These are phyloP conservation scores for Crithidia sp. DNA, from an alignment of 208 protist species.

Conservation along the genomic window DNA sequence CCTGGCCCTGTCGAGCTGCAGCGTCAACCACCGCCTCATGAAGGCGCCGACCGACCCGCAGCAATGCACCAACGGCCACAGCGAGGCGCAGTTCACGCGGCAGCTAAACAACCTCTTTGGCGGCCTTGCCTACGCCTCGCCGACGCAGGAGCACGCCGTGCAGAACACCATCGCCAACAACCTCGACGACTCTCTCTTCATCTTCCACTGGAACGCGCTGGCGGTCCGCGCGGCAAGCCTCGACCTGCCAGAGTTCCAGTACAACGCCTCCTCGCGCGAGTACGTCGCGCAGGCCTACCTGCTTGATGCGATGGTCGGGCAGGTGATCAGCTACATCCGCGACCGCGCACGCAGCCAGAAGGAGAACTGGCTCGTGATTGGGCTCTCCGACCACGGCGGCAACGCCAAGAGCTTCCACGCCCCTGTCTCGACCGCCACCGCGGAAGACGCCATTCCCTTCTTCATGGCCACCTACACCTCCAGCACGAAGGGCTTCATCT, in stretches of 20 bases:
- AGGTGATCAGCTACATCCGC: slow-evolving; percentile 64
- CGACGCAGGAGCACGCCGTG: slow-evolving; percentile 32
- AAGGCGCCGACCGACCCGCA: slow-evolving; percentile 33
- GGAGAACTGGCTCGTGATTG: slow-evolving; percentile 86
- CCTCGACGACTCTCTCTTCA: slow-evolving; percentile 55
- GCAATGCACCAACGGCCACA: slow-evolving; percentile 41
- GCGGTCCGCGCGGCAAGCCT: slow-evolving; percentile 54
- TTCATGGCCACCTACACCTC: slow-evolving; percentile 66
- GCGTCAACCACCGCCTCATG: slow-evolving; percentile 41
- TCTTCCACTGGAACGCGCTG: slow-evolving; percentile 78
- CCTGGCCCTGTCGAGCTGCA: slow-evolving; percentile 60
- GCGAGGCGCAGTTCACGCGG: slow-evolving; percentile 49
- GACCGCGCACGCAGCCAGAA: slow-evolving; percentile 57
- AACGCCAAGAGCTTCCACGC: slow-evolving; percentile 45
- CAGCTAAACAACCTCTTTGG: slow-evolving; percentile 57
- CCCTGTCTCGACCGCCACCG: slow-evolving; percentile 47
- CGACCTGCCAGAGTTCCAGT: slow-evolving; percentile 55
- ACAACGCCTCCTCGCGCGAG: slow-evolving; percentile 43
- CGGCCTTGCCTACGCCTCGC: slow-evolving; percentile 36
- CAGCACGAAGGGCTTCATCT: slow-evolving; percentile 44
- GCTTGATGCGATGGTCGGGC: slow-evolving; percentile 69
- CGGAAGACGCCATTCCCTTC: slow-evolving; percentile 57
- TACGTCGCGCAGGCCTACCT: slow-evolving; percentile 77
- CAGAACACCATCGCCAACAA: slow-evolving; percentile 46
- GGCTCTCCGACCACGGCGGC: slow-evolving; percentile 69